Conservation (phyloP, 2,329 filamentous ascomycete genomes). For the Colletotrichum musicola region DNA sequence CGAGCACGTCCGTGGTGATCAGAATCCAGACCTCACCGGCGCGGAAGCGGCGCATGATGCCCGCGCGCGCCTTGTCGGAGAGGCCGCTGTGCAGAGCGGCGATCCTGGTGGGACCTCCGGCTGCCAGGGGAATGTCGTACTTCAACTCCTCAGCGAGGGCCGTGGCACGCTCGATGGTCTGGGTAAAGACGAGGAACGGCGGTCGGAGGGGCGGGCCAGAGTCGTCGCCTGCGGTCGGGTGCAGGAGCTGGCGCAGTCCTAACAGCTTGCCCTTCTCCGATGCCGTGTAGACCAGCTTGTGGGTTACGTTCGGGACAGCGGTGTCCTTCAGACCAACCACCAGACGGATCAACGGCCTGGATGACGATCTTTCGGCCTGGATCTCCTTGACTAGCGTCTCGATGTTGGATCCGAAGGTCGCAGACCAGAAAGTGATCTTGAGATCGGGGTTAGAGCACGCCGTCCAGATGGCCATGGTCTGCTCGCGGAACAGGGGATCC, state of each 20-base stretch:
- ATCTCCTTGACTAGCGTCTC: conserved; percentile 82
- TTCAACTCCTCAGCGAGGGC: conserved; percentile 90
- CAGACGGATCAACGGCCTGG: conserved; percentile 76
- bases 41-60: conserved; percentile 90
- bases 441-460: conserved; percentile 79
- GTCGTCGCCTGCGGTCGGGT: conserved; percentile 72
- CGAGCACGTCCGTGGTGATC: conserved; percentile 93
- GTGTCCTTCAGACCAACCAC: conserved; percentile 98
- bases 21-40: conserved; percentile 95
- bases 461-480: conserved; percentile 87
- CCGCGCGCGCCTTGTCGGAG: conserved; percentile 78
- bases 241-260: conserved; percentile 88
- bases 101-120: conserved; percentile 85
- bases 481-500: conserved; percentile 89
- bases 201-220: conserved; percentile 77
- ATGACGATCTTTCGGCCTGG: conserved; percentile 63
- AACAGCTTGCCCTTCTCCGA: conserved; percentile 95
- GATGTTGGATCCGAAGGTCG: conserved; percentile 95
- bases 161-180: conserved; percentile 91
- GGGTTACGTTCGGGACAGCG: conserved; percentile 90
- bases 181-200: conserved; percentile 95
- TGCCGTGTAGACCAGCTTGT: conserved; percentile 90
- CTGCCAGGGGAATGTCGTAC: conserved; percentile 92
- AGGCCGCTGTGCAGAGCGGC: conserved; percentile 92
- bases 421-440: conserved; percentile 89